A percentile compares a stretch with the other conserved stretches of the same genome.
These are phyloP conservation scores for Cicer judaicum DNA, from an alignment of 306 rosid genomes.

Conservation along the genomic window DNA sequence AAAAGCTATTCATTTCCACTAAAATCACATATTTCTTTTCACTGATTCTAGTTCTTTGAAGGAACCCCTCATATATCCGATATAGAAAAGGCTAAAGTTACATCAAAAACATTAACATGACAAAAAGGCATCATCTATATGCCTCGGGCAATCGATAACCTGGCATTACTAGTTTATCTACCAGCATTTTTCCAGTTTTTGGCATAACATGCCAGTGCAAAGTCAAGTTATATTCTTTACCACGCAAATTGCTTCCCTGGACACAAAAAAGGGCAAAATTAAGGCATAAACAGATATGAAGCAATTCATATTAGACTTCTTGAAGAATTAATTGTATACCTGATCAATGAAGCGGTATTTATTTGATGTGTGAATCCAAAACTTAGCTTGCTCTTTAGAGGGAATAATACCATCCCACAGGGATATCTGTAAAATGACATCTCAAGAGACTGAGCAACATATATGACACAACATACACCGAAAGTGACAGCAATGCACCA, in stretches of 20 bases:
- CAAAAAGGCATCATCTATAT: slow-evolving; percentile 65
- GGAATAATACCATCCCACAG: slow-evolving; percentile 96
- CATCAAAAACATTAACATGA: slow-evolving; percentile 48
- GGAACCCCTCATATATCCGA: slow-evolving; percentile 37
- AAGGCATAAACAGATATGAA: slow-evolving; percentile 29
- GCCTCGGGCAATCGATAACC: slow-evolving; percentile 78
- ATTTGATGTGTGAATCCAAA: slow-evolving; percentile 81
- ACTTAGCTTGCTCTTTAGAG: slow-evolving; percentile 78
- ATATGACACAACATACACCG: slow-evolving; percentile 6
- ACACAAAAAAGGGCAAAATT: slow-evolving; percentile 30
- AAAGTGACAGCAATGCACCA: slow-evolving; percentile 16
- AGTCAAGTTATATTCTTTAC: slow-evolving; percentile 86
- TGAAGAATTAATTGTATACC: slow-evolving; percentile 48
- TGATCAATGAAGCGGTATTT: slow-evolving; percentile 89
- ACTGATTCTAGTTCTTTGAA: slow-evolving; percentile 44
- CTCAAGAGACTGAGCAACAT: slow-evolving; percentile 27
- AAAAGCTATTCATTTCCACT: slow-evolving; percentile 33
- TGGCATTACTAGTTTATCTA: slow-evolving; percentile 72
- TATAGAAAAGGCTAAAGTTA: slow-evolving; percentile 48
- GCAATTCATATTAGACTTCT: slow-evolving; percentile 11
- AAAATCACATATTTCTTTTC: slow-evolving; percentile 34
- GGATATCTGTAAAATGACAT: slow-evolving; percentile 66
- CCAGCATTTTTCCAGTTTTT: slow-evolving; percentile 92
- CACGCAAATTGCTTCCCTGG: slow-evolving; percentile 87
- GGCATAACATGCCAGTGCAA: slow-evolving; percentile 99